These are phyloP conservation scores for Parsonsia alboflavescens DNA, from an alignment of 257 asterid genomes.

Conservation along the genomic window DNA sequence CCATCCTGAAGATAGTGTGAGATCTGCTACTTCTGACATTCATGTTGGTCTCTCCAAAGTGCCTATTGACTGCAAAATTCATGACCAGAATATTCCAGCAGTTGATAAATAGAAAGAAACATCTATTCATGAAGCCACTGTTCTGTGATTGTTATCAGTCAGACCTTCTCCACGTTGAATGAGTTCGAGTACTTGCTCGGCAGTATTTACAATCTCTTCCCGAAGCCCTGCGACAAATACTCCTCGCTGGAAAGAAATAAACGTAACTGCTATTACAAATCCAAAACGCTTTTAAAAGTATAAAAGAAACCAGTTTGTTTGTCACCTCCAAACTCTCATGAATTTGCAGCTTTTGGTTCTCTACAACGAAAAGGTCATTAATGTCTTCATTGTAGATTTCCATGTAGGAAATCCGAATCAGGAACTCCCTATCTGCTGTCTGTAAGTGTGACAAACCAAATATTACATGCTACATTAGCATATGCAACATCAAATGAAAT, in stretches of 20 bases:
- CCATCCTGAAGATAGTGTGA: slow-evolving; percentile 97
- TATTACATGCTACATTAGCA: slow-evolving; percentile 6
- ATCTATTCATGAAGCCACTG: not conserved
- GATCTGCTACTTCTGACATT: slow-evolving; percentile 96
- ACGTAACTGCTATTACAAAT: slow-evolving; percentile 11
- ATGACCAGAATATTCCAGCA: slow-evolving; percentile 9
- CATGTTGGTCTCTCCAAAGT: slow-evolving; percentile 98
- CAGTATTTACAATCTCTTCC: slow-evolving; percentile 85
- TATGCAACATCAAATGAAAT: slow-evolving; percentile 7
- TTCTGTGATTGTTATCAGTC: slow-evolving; percentile 20
- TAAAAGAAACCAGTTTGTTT: slow-evolving; percentile 10
- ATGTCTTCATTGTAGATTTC: slow-evolving; percentile 96
- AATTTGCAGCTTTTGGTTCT: slow-evolving; percentile 85
- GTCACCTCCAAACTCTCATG: slow-evolving; percentile 98
- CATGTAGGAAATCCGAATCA: slow-evolving; percentile 94
- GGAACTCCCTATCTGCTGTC: slow-evolving; percentile 77
- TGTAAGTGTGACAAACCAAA: slow-evolving; percentile 20
- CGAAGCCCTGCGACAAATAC: slow-evolving; percentile 95
- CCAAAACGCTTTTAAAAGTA: slow-evolving; percentile 4
- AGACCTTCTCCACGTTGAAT: slow-evolving; percentile 93
- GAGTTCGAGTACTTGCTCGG: slow-evolving; percentile 85
- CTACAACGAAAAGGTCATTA: slow-evolving; percentile 84
- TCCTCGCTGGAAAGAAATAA: slow-evolving; percentile 65
- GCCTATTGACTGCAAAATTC: slow-evolving; percentile 72
- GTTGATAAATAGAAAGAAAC: not conserved